phyloP scores from a whole-genome alignment of 202 grass and related monocot genomes.

The Miscanthus sacchariflorus region DNA sequence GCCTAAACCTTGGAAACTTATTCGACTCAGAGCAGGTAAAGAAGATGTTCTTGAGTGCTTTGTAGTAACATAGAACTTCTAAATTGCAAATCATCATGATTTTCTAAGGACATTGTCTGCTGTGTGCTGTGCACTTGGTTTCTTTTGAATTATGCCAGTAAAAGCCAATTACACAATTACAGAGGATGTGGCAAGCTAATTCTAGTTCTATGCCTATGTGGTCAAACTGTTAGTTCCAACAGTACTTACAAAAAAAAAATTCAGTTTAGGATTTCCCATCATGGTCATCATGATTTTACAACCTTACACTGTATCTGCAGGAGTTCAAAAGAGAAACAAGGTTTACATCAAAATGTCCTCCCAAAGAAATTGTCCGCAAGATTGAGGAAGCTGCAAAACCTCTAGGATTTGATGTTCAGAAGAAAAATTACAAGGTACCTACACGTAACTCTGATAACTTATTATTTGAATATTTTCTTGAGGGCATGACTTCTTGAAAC shows the following conservation, averaged over 20 bases:
- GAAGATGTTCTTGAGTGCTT: slow-evolving; percentile 18
- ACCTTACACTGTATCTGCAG: slow-evolving; percentile 38
- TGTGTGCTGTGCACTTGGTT: slow-evolving; percentile 12
- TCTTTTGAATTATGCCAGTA: not conserved
- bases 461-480: not conserved
- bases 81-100: not conserved
- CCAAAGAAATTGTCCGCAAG: slow-evolving; percentile 80
- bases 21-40: slow-evolving; percentile 70
- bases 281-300: slow-evolving; percentile 28
- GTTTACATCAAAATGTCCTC: slow-evolving; percentile 78
- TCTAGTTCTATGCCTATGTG: not conserved
- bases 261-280: not conserved
- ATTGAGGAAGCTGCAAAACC: slow-evolving; percentile 94
- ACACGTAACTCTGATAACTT: not conserved
- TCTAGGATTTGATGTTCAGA: slow-evolving; percentile 80
- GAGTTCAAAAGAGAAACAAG: slow-evolving; percentile 91
- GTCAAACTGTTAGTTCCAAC: not conserved
- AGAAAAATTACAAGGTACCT: slow-evolving; percentile 88
- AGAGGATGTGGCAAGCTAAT: not conserved
- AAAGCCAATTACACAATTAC: not conserved
- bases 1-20: slow-evolving; percentile 82
- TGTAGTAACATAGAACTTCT: not conserved
- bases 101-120: slow-evolving; percentile 16
- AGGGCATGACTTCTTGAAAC: not conserved
- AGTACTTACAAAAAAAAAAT: not conserved